These are phyloP conservation scores for Candida sp. DNA, from an alignment of 1,139 yeast species.

Conservation along the genomic window DNA sequence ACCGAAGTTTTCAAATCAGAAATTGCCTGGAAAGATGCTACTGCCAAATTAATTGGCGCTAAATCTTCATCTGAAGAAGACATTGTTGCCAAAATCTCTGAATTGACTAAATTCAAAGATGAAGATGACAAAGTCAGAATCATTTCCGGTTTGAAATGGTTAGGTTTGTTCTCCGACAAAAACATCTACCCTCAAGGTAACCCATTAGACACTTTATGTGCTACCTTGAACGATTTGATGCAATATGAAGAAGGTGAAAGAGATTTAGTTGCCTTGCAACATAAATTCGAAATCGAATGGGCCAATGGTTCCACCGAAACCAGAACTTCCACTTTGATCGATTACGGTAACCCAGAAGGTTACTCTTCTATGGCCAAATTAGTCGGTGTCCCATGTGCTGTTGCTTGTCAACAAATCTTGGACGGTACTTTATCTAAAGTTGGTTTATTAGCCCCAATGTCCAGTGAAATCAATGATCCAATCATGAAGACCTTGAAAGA, in stretches of 20 bases:
- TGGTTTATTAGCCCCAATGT: slow-evolving; percentile 92
- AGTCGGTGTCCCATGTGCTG: slow-evolving; percentile 99
- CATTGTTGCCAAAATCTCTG: slow-evolving; percentile 68
- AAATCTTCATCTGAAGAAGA: slow-evolving; percentile 68
- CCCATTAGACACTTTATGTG: slow-evolving; percentile 95
- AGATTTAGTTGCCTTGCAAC: slow-evolving; percentile 93
- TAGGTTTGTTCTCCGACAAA: slow-evolving; percentile 81
- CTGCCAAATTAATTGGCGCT: slow-evolving; percentile 73
- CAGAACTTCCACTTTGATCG: slow-evolving; percentile 94
- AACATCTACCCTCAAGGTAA: slow-evolving; percentile 85
- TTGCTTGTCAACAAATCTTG: slow-evolving; percentile 84
- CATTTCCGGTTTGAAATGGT: slow-evolving; percentile 87
- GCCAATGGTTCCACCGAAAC: slow-evolving; percentile 87
- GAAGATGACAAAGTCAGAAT: slow-evolving; percentile 84
- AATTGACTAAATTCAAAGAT: slow-evolving; percentile 77
- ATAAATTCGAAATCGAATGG: slow-evolving; percentile 97
- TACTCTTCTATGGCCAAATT: slow-evolving; percentile 98
- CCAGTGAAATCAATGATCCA: slow-evolving; percentile 86
- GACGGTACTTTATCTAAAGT: slow-evolving; percentile 69
- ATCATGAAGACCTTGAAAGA: slow-evolving; percentile 90
- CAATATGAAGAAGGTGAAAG: slow-evolving; percentile 96
- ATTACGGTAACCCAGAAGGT: slow-evolving; percentile 90
- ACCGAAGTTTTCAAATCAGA: slow-evolving; percentile 54
- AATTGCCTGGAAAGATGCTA: slow-evolving; percentile 85
- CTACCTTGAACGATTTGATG: slow-evolving; percentile 93